Conservation (phyloP, 371 early-diverging fungal genomes). For the Mortierella sp. region DNA sequence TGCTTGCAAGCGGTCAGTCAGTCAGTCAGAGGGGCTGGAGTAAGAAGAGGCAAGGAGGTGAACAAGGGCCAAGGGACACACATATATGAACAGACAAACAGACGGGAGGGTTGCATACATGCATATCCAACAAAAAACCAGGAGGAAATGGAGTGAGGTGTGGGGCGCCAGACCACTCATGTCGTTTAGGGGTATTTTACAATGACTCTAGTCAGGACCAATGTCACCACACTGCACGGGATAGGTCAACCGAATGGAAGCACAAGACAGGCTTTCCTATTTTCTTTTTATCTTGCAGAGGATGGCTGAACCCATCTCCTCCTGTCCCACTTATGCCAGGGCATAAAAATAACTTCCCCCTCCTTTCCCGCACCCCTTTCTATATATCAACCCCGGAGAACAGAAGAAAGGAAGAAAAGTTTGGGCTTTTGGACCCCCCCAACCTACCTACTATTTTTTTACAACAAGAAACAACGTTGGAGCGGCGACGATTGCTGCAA, state of each 20-base stretch:
- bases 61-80: not conserved
- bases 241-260: not conserved
- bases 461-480: not conserved
- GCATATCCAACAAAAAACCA: not conserved
- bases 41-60: not conserved
- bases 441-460: not conserved
- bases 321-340: not conserved
- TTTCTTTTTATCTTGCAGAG: not conserved
- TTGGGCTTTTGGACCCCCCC: not conserved
- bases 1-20: not conserved
- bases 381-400: not conserved
- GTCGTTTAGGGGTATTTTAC: not conserved
- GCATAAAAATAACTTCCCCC: not conserved
- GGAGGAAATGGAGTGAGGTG: not conserved
- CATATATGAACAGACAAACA: not conserved
- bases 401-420: not conserved
- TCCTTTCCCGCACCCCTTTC: not conserved
- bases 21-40: not conserved
- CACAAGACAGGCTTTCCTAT: too few species aligned
- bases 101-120: not conserved
- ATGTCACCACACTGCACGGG: not conserved
- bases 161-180: not conserved
- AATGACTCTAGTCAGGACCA: not conserved
- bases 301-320: not conserved
- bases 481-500: not conserved